Conservation (phyloP, 257 asterid genomes). For the Voacanga thouarsii region DNA sequence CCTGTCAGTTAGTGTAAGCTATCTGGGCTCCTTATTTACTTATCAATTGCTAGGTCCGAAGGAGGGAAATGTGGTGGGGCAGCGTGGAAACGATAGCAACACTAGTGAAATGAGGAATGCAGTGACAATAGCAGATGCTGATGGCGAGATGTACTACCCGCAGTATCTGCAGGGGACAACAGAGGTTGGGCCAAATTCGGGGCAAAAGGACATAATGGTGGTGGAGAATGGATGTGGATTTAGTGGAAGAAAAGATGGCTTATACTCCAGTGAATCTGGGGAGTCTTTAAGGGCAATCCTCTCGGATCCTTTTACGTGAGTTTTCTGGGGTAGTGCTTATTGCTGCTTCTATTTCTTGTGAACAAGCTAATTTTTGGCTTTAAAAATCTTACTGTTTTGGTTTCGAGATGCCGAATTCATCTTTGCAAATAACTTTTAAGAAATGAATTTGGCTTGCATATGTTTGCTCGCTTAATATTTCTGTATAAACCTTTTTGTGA, state of each 20-base stretch:
- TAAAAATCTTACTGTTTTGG: not conserved
- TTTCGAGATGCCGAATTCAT: not conserved
- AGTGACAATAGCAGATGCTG: conserved; percentile 33
- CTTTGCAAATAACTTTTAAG: not conserved
- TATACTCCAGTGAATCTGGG: conserved; percentile 51
- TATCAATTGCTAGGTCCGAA: conserved; percentile 35
- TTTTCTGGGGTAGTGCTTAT: conserved; percentile 10
- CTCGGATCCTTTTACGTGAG: conserved; percentile 88
- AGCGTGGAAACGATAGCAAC: conserved; percentile 37
- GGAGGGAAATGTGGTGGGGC: conserved; percentile 43
- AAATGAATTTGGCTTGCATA: not conserved
- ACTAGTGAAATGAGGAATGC: conserved; percentile 46
- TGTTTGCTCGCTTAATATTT: not conserved
- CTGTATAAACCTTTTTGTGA: not conserved
- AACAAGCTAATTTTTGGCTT: not conserved
- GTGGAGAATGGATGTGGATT: conserved; percentile 60
- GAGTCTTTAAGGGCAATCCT: conserved; percentile 73
- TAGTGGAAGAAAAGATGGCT: conserved; percentile 71
- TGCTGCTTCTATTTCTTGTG: not conserved
- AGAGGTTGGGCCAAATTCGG: conserved; percentile 57
- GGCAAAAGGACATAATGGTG: conserved; percentile 45
- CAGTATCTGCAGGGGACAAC: conserved; percentile 51
- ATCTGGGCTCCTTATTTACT: conserved; percentile 2
- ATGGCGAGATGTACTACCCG: conserved; percentile 49
- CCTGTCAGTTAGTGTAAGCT: not conserved